phyloP scores from a whole-genome alignment of 208 protist species.

The Lotmaria passim region DNA sequence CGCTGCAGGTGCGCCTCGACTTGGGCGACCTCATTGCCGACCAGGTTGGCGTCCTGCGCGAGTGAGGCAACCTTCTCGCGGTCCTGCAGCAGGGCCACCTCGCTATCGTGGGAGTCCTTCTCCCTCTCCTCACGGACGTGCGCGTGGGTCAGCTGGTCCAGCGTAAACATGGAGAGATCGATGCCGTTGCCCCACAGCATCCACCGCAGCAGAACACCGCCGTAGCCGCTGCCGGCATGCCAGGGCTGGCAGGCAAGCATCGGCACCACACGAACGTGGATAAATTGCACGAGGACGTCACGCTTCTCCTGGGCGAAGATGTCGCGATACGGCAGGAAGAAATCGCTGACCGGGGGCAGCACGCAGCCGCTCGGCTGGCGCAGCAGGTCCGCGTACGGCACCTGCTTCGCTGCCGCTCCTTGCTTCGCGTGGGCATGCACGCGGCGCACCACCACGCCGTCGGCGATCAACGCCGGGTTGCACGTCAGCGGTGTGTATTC shows the following conservation, averaged over 20 bases:
- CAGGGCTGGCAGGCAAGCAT: conserved; percentile 85
- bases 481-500: conserved; percentile 24
- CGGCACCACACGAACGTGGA: conserved; percentile 60
- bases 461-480: conserved; percentile 19
- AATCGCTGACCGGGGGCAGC: conserved; percentile 13
- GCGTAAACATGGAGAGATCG: conserved; percentile 88
- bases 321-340: conserved; percentile 76
- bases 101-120: neutral
- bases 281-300: conserved; percentile 67
- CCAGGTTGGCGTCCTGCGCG: conserved; percentile 54
- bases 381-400: conserved; percentile 32
- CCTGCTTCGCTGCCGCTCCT: conserved; percentile 11
- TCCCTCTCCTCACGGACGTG: conserved; percentile 22
- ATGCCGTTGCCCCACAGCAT: conserved; percentile 90
- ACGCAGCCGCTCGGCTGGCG: conserved; percentile 25
- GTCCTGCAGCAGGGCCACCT: conserved; percentile 37
- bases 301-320: conserved; percentile 77
- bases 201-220: conserved; percentile 71
- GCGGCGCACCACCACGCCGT: conserved; percentile 34
- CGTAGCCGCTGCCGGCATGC: conserved; percentile 49
- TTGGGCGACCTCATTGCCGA: conserved; percentile 65
- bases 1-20: conserved; percentile 48
- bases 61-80: conserved; percentile 39
- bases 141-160: conserved; percentile 64
- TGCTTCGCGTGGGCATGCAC: conserved; percentile 4